These are phyloP conservation scores for Calocybe gangraenosa DNA, from an alignment of 768 basidiomycete species.

Conservation along the genomic window DNA sequence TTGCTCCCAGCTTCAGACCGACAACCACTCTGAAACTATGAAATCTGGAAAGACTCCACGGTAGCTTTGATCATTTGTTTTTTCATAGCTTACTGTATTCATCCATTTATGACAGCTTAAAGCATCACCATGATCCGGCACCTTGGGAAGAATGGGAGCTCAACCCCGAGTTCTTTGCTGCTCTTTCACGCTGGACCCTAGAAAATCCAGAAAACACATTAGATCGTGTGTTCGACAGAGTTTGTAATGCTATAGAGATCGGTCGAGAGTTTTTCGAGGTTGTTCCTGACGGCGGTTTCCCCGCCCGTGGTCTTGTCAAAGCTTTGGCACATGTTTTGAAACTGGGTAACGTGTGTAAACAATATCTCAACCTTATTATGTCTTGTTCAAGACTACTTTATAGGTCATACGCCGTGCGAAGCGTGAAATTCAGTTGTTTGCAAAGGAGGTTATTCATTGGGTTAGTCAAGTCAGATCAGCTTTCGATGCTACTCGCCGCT, in stretches of 20 bases:
- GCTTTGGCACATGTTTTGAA: conserved; percentile 11
- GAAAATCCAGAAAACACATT: conserved; percentile 2
- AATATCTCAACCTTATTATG: no score
- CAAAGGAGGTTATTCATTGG: conserved; percentile 5
- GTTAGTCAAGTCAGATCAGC: neutral
- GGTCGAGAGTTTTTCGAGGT: conserved; percentile 10
- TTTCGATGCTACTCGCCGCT: no score
- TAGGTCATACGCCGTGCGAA: neutral
- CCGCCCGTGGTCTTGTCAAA: conserved; percentile 14
- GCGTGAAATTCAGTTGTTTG: conserved; percentile 2
- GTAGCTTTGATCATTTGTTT: no score
- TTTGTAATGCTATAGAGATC: conserved; percentile 4
- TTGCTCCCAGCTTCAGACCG: no score
- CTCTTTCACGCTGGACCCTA: neutral
- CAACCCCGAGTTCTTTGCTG: neutral
- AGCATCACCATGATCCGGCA: neutral
- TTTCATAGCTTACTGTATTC: no score
- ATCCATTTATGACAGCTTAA: no score
- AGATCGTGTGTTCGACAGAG: conserved; percentile 1
- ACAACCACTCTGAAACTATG: no score
- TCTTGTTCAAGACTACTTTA: neutral
- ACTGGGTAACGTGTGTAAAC: conserved; percentile 11
- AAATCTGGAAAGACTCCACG: no score
- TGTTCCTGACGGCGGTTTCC: conserved; percentile 14
- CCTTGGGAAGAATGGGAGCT: conserved; percentile 5